Percentiles rank a stretch among this genome's conserved stretches.
These are phyloP conservation scores for Cercospora sp. DNA, from an alignment of 2,329 filamentous ascomycete species.

Conservation along the genomic window DNA sequence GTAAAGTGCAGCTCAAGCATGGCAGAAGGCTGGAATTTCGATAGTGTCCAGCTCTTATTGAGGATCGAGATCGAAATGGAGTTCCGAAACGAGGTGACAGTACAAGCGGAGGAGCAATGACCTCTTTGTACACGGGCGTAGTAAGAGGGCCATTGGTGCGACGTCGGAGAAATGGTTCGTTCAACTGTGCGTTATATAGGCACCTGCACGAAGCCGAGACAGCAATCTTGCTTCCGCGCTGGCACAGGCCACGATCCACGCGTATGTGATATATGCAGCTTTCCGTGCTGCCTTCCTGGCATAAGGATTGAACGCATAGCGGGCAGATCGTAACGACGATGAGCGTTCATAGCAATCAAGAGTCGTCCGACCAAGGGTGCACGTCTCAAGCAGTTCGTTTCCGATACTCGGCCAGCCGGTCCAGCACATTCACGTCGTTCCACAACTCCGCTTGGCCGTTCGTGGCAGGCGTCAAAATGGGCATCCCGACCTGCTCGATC, in stretches of 20 bases:
- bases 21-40: not conserved
- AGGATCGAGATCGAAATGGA: not conserved
- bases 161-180: not conserved
- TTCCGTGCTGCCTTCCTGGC: not conserved
- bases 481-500: slow-evolving; percentile 91
- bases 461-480: slow-evolving; percentile 49
- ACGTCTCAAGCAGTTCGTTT: slow-evolving; percentile 8
- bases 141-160: not conserved
- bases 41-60: not conserved
- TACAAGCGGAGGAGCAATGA: too few relatives aligned
- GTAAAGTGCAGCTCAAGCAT: not conserved
- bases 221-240: not conserved
- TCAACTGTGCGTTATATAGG: not conserved
- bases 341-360: not conserved
- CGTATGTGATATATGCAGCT: not conserved
- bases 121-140: too few relatives aligned
- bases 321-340: not conserved
- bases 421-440: slow-evolving; percentile 49
- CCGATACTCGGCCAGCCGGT: slow-evolving; percentile 45
- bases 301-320: not conserved
- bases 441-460: slow-evolving; percentile 45
- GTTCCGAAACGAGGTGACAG: too few relatives aligned
- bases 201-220: not conserved
- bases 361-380: not conserved
- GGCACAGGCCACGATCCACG: not conserved